phyloP scores from a whole-genome alignment of 768 basidiomycete species.

The Lepiota venenata region DNA sequence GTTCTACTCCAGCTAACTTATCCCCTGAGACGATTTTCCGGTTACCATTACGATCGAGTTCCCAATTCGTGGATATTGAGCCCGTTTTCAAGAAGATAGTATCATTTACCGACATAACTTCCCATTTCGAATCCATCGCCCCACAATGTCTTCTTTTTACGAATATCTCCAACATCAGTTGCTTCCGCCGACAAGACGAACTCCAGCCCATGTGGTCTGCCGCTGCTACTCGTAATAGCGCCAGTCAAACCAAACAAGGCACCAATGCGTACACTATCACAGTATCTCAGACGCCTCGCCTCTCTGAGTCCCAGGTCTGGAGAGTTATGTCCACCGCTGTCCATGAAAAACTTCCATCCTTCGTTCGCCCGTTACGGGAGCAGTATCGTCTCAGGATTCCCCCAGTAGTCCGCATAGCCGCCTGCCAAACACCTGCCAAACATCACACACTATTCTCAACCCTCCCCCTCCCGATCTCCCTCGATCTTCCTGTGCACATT shows the following conservation, averaged over 20 bases:
- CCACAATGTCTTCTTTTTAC: constrained; percentile 41
- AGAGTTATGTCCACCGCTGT: neutral
- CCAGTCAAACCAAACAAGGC: neutral
- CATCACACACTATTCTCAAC: constrained; percentile 35
- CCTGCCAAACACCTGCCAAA: neutral
- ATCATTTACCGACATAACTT: constrained; percentile 24
- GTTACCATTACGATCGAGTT: constrained; percentile 36
- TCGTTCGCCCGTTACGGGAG: neutral
- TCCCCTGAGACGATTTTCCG: constrained; percentile 40
- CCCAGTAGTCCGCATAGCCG: constrained; percentile 1
- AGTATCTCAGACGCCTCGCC: neutral
- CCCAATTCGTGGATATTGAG: constrained; percentile 18
- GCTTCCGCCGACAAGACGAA: constrained; percentile 16
- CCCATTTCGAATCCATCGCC: constrained; percentile 27
- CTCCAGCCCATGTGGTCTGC: constrained; percentile 21
- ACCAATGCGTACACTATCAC: neutral
- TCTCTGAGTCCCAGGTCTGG: constrained; percentile 1
- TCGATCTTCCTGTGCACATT: constrained; percentile 41
- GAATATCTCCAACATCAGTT: constrained; percentile 25
- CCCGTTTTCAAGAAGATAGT: constrained; percentile 17
- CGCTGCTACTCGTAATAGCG: constrained; percentile 15
- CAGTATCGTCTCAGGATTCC: neutral
- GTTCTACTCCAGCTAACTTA: neutral
- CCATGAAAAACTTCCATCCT: neutral
- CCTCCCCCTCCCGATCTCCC: constrained; percentile 37